These are phyloP conservation scores for Curvularia sp. DNA, from an alignment of 2,329 filamentous ascomycete species.

Conservation along the genomic window DNA sequence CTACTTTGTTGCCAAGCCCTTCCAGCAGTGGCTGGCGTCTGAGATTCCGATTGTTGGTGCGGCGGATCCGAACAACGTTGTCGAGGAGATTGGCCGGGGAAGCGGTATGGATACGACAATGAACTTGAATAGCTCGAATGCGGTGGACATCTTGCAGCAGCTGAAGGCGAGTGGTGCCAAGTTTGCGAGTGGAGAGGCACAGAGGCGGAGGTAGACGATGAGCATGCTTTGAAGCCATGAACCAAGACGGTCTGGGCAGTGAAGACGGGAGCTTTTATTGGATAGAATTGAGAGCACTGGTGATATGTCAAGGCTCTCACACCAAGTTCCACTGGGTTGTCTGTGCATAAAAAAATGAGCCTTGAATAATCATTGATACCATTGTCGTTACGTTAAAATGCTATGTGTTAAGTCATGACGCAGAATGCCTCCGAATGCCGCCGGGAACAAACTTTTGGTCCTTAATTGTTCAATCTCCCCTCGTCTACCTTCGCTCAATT, in stretches of 20 bases:
- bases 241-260: background rate
- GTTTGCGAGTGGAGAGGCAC: conserved; percentile 37
- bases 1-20: conserved; percentile 74
- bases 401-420: conserved; percentile 10
- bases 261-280: background rate
- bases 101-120: conserved; percentile 35
- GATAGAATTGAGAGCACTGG: background rate
- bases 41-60: conserved; percentile 70
- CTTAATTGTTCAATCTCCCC: background rate
- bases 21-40: conserved; percentile 79
- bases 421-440: conserved; percentile 22
- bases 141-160: conserved; percentile 46
- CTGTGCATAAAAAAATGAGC: background rate
- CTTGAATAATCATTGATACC: conserved; percentile 2
- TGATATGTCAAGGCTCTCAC: background rate
- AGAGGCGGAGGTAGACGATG: conserved; percentile 41
- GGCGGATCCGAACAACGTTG: conserved; percentile 65
- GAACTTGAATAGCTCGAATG: conserved; percentile 42
- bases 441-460: background rate
- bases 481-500: background rate
- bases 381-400: conserved; percentile 8
- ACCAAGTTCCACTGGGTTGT: background rate
- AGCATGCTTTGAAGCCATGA: background rate
- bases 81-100: conserved; percentile 53
- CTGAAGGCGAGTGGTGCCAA: conserved; percentile 44